phyloP scores from a whole-genome alignment of 208 protist species.

The Phytomonas sp. region DNA sequence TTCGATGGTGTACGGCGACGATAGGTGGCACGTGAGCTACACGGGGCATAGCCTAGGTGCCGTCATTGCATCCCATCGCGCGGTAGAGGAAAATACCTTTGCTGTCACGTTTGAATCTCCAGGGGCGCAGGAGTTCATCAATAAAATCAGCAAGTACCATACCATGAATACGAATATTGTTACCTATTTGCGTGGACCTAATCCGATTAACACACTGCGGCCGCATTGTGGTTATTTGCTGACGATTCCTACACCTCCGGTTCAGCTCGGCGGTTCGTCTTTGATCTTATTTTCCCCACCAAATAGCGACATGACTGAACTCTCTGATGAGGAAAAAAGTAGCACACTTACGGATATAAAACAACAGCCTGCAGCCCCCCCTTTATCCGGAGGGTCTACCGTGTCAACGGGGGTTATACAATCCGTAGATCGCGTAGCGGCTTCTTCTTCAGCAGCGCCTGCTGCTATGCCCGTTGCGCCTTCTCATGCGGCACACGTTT shows the following conservation, averaged over 20 bases:
- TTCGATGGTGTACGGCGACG: slow-evolving; percentile 5
- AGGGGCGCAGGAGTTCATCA: slow-evolving; percentile 60
- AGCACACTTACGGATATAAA: background rate
- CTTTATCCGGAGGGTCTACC: background rate
- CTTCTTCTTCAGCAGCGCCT: background rate
- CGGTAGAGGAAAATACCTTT: slow-evolving; percentile 63
- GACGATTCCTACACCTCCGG: slow-evolving; percentile 38
- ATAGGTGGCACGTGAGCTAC: slow-evolving; percentile 67
- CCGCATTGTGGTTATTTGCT: slow-evolving; percentile 82
- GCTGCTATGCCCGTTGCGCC: background rate
- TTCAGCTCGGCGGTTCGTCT: slow-evolving; percentile 19
- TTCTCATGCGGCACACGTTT: background rate
- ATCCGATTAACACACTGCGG: slow-evolving; percentile 86
- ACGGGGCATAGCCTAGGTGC: slow-evolving; percentile 88
- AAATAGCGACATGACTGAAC: slow-evolving; percentile 5
- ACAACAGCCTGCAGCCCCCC: background rate
- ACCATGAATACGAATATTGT: slow-evolving; percentile 29
- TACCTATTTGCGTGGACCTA: slow-evolving; percentile 77
- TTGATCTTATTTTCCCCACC: slow-evolving; percentile 11
- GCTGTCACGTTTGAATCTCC: slow-evolving; percentile 86
- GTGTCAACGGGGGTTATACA: background rate
- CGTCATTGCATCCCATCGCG: slow-evolving; percentile 70
- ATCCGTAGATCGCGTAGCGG: background rate
- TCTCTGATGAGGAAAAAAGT: slow-evolving; percentile 6
- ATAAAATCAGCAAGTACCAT: slow-evolving; percentile 23